phyloP scores from a whole-genome alignment of 768 basidiomycete species.

The Calocera viscosa region DNA sequence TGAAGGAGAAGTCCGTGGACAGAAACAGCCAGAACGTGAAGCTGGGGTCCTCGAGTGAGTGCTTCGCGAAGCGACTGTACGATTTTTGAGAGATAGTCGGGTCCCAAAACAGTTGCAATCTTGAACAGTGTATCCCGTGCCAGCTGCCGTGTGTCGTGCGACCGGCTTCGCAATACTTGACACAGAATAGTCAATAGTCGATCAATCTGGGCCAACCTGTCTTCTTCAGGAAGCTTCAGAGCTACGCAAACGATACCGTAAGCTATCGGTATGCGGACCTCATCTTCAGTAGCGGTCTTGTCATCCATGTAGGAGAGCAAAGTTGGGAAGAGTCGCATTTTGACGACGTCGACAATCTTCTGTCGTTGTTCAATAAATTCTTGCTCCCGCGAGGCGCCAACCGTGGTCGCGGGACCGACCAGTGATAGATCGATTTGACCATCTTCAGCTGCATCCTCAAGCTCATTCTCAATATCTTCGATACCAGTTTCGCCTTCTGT shows the following conservation, averaged over 20 bases:
- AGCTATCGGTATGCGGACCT: slow-evolving; percentile 75
- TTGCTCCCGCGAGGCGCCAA: slow-evolving; percentile 6
- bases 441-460: slow-evolving; percentile 20
- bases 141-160: slow-evolving; percentile 83
- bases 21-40: slow-evolving; percentile 80
- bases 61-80: slow-evolving; percentile 75
- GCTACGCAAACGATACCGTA: slow-evolving; percentile 79
- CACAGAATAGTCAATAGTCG: slow-evolving; percentile 72
- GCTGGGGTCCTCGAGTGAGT: slow-evolving; percentile 79
- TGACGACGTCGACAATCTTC: slow-evolving; percentile 61
- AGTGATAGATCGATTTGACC: slow-evolving; percentile 21
- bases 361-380: slow-evolving; percentile 11
- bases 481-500: slow-evolving; percentile 19
- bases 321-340: slow-evolving; percentile 59
- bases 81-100: slow-evolving; percentile 56
- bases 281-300: slow-evolving; percentile 71
- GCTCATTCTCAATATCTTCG: slow-evolving; percentile 18
- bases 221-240: slow-evolving; percentile 53
- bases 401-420: slow-evolving; percentile 20
- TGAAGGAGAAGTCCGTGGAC: slow-evolving; percentile 72
- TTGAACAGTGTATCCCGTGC: slow-evolving; percentile 70
- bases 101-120: slow-evolving; percentile 60
- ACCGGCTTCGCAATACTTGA: slow-evolving; percentile 84
- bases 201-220: slow-evolving; percentile 54
- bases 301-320: slow-evolving; percentile 73